These are phyloP conservation scores for Aspergillus sp. DNA, from an alignment of 2,329 filamentous ascomycete genomes.

Conservation along the genomic window DNA sequence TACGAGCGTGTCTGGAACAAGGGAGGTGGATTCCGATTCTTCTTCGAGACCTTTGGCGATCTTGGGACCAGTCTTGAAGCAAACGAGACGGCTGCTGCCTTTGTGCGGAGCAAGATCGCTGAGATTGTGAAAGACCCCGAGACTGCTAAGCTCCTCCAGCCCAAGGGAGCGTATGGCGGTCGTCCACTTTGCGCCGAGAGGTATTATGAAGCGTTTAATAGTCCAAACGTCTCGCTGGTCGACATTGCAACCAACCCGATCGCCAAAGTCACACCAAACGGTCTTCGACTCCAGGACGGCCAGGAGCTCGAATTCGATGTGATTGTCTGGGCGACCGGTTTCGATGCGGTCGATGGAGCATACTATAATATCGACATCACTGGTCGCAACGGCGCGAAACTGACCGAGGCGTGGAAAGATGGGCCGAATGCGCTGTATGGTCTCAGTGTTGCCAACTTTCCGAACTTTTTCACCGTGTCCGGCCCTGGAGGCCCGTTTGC, in stretches of 20 bases:
- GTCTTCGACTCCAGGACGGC: conserved; percentile 44
- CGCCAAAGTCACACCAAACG: conserved; percentile 41
- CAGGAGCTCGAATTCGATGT: not conserved
- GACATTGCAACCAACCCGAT: conserved; percentile 51
- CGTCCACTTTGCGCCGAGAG: not conserved
- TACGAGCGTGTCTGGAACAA: not conserved
- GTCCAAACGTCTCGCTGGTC: conserved; percentile 53
- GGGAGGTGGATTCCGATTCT: not conserved
- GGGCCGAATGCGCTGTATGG: conserved; percentile 49
- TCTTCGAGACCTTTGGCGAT: not conserved
- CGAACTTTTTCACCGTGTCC: conserved; percentile 59
- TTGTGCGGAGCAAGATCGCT: not conserved
- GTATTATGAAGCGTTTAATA: conserved; percentile 57
- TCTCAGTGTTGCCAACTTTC: conserved; percentile 47
- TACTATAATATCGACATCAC: conserved; percentile 47
- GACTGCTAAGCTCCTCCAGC: conserved; percentile 52
- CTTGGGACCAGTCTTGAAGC: not conserved
- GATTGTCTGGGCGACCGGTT: not conserved
- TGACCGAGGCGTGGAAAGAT: conserved; percentile 38
- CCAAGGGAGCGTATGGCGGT: conserved; percentile 51
- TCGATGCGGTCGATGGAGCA: not conserved
- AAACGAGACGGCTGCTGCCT: not conserved
- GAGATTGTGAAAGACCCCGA: conserved; percentile 51
- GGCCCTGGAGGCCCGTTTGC: conserved; percentile 49
- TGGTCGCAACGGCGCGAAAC: conserved; percentile 33